Conservation (phyloP, 768 basidiomycete species). For the Neoboletus brunneissimus region DNA sequence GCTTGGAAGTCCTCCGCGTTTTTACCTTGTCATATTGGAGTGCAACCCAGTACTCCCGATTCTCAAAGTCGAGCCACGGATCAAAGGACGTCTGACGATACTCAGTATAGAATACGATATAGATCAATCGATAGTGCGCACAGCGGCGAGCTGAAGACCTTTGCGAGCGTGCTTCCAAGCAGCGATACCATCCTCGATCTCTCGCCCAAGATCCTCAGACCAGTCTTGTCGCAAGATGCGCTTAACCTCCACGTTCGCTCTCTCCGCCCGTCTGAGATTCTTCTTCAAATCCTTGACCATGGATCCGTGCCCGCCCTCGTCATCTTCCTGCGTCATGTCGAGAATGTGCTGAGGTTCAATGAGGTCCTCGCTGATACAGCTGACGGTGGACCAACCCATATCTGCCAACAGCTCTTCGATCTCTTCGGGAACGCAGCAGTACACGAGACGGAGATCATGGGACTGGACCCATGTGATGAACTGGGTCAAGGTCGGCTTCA, state of each 20-base stretch:
- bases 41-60: conserved; percentile 58
- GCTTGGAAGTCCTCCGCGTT: too few relatives aligned
- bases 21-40: conserved; percentile 27
- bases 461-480: conserved; percentile 45
- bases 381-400: conserved; percentile 56
- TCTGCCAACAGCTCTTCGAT: conserved; percentile 51
- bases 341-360: conserved; percentile 48
- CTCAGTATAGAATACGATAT: neutral
- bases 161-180: conserved; percentile 54
- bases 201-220: conserved; percentile 42
- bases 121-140: conserved; percentile 15
- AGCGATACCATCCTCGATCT: conserved; percentile 50
- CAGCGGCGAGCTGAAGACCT: conserved; percentile 56
- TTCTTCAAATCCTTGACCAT: conserved; percentile 59
- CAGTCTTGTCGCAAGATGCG: conserved; percentile 38
- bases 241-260: conserved; percentile 46
- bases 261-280: conserved; percentile 58
- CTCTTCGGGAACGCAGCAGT: conserved; percentile 55
- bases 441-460: conserved; percentile 51
- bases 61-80: conserved; percentile 54
- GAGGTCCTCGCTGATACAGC: conserved; percentile 63
- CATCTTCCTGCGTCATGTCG: conserved; percentile 36
- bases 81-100: conserved; percentile 40
- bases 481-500: conserved; percentile 34
- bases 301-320: conserved; percentile 36